These are phyloP conservation scores for Dendrobium catenatum DNA, from an alignment of 106 monocot species.

Conservation along the genomic window DNA sequence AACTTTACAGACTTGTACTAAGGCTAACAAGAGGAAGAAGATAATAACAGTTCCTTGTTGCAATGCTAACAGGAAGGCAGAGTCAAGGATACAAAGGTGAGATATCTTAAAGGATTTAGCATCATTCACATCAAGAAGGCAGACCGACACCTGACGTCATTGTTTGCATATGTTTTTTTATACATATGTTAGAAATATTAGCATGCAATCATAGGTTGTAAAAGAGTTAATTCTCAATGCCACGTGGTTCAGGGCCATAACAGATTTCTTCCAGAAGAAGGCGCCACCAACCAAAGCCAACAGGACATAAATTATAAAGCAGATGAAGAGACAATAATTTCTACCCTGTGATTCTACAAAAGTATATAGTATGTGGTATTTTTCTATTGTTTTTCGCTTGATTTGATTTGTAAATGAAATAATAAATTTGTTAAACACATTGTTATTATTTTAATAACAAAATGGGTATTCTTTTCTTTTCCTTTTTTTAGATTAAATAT, in stretches of 20 bases:
- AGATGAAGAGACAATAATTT: neutral
- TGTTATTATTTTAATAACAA: neutral
- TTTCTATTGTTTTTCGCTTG: neutral
- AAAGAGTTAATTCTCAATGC: conserved; percentile 1
- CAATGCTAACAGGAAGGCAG: conserved; percentile 7
- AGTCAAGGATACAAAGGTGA: conserved; percentile 10
- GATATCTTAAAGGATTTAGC: neutral
- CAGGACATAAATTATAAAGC: conserved; percentile 1
- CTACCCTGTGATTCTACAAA: neutral
- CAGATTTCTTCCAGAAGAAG: conserved; percentile 9
- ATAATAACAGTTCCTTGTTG: conserved; percentile 8
- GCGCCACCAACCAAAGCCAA: neutral
- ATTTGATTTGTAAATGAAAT: neutral
- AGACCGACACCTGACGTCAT: neutral
- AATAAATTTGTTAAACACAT: neutral
- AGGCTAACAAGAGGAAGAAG: conserved; percentile 1
- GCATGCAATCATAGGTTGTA: neutral
- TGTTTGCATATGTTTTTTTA: neutral
- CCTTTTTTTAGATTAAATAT: too few relatives aligned
- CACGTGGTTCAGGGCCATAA: conserved; percentile 8
- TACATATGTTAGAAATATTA: neutral
- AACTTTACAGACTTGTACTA: conserved; percentile 5
- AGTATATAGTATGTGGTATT: neutral
- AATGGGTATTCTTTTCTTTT: too few relatives aligned
- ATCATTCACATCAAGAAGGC: conserved; percentile 3